Evolutionary conservation across 495 filamentous ascomycete genomes (phyloP).

Genomic region (Hyphodiscus hymeniophilus): DNA sequence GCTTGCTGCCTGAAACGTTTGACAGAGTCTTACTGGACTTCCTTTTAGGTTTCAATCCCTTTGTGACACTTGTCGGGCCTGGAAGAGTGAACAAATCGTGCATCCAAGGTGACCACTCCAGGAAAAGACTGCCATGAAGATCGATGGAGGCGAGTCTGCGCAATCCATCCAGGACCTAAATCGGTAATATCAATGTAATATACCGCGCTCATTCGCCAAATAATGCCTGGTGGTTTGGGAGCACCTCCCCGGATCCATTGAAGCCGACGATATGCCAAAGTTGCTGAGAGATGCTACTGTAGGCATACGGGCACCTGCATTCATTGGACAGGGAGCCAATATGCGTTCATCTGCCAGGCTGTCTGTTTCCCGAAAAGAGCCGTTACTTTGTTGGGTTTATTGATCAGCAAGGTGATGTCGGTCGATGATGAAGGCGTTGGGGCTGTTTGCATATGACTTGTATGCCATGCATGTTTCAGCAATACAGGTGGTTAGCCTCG

Average conservation of each 20-base stretch:
- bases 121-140: no score
- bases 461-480: conserved; percentile 14
- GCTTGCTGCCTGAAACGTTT: no score
- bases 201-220: no score
- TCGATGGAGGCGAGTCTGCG: no score
- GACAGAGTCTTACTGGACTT: no score
- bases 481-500: conserved; percentile 5
- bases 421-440: background rate
- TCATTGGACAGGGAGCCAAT: background rate
- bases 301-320: conserved; percentile 12
- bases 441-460: conserved; percentile 14
- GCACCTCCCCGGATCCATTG: background rate
- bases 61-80: no score
- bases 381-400: background rate
- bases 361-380: background rate
- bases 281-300: no score
- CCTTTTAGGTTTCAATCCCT: no score
- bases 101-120: no score
- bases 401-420: conserved; percentile 3
- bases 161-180: no score
- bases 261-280: background rate
- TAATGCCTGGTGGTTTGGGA: background rate
- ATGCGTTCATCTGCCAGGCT: conserved; percentile 8
- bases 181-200: no score
- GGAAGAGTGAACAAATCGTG: no score